A percentile compares a stretch with the other conserved stretches of the same genome.
These are phyloP conservation scores for Pseudonitzschia multiseries DNA, from an alignment of 108 stramenopile genomes.

Conservation along the genomic window DNA sequence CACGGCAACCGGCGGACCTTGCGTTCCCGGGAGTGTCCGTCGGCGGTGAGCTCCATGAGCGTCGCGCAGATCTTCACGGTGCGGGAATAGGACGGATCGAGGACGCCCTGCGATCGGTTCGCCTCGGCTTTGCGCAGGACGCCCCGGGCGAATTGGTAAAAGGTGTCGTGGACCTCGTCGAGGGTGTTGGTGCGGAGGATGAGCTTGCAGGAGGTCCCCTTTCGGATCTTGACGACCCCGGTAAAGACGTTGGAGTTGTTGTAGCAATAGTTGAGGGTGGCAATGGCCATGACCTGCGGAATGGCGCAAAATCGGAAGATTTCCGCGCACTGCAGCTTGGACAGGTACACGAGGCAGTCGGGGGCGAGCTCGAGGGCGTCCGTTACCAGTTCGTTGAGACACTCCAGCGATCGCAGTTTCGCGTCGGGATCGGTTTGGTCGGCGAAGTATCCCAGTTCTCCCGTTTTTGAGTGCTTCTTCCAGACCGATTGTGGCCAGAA, in stretches of 20 bases:
- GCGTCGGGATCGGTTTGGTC: conserved; percentile 57
- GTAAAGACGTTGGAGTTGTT: conserved; percentile 93
- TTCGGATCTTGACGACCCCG: conserved; percentile 97
- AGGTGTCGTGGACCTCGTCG: conserved; percentile 74
- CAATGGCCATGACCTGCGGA: conserved; percentile 99
- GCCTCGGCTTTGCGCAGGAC: conserved; percentile 54
- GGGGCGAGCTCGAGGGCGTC: conserved; percentile 95
- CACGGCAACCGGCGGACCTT: conserved; percentile 25
- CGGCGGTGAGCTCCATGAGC: conserved; percentile 58
- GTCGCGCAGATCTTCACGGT: conserved; percentile 73
- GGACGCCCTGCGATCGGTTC: conserved; percentile 43
- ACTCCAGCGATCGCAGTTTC: conserved; percentile 54
- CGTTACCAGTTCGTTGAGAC: conserved; percentile 95
- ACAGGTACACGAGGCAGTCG: conserved; percentile 93
- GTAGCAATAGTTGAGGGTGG: conserved; percentile 95
- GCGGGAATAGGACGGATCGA: conserved; percentile 72
- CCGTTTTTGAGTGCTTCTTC: conserved; percentile 80
- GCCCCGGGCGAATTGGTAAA: conserved; percentile 58
- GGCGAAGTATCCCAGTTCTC: conserved; percentile 87
- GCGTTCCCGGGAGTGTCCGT: conserved; percentile 27
- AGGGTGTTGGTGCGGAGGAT: conserved; percentile 70
- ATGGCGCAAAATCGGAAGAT: conserved; percentile 99
- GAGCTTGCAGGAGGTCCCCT: conserved; percentile 82
- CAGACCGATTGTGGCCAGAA: conserved; percentile 98
- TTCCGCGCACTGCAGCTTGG: conserved; percentile 76